Base-by-base conservation (phyloP, 345 rosid genomes). In the Acer campestre region DNA sequence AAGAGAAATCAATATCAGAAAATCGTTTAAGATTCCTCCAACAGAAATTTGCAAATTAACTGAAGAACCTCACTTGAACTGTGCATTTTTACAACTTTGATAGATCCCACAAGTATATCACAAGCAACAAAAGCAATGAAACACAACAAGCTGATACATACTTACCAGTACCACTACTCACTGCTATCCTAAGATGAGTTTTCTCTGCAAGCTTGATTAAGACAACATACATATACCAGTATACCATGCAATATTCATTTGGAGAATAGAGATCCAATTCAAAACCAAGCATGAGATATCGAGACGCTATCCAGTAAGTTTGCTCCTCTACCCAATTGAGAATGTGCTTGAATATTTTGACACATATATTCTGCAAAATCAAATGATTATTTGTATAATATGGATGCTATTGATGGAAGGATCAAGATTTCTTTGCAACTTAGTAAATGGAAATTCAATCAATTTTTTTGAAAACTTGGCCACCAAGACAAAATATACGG, bases 201-300 rank as follows among this genome's bases (percentile, higher is more conserved):
- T 86, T 97, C 84, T 94, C 99, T 7, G 92, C 90, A 74, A 94
- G 93, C 85, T 90, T 94, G 87, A 88, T 80, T 71, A 91, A 86
- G 74, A 85, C 91, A 38, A 83, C 87, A 77, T 92, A 91, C 71
- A 89, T 68, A 71, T 94, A 97, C 99, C 98, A 94, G 82, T 97
- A 97, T 7, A 94, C 97, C 98, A 97, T 93, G 86, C 98, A 91
- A 85, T 88, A 93, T 85, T 97, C 98, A 73, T 84, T 76, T 0
- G 93, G 86, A 66, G 98, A 91, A 86, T 92, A 97, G 62, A 94
- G 98, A 68, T 94, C 98, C 88, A 97, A 85, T 53, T 97, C 98
- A 75, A 97, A 97, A 67, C 99, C 99, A 83, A 94, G 84, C 70
- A 85, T 79, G 74, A 97, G 94, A 88, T 91, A 97, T 59, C 95